Conservation (phyloP, 768 basidiomycete genomes). For the Postia placenta region DNA sequence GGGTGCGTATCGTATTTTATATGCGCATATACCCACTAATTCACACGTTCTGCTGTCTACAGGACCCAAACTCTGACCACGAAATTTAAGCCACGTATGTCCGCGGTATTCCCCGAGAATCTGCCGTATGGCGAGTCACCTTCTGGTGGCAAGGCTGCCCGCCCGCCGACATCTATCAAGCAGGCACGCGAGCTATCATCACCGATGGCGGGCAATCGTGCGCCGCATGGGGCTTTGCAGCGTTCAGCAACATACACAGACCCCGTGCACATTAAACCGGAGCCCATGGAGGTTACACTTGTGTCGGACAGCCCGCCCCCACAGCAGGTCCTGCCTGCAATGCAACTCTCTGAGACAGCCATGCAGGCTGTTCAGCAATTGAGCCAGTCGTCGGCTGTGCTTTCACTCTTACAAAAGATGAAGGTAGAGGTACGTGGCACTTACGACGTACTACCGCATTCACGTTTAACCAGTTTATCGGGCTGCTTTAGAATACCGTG, state of each 20-base stretch:
- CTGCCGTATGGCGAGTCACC: neutral
- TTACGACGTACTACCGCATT: no score
- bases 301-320: neutral
- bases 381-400: slow-evolving; percentile 14
- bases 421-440: neutral
- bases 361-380: slow-evolving; percentile 13
- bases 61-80: neutral
- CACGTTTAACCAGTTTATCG: no score
- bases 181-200: neutral
- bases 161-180: neutral
- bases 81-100: neutral
- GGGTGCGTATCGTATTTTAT: slow-evolving; percentile 10
- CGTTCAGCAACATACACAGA: slow-evolving; percentile 7
- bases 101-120: neutral
- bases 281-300: slow-evolving; percentile 4
- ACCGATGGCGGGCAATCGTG: neutral
- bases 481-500: no score
- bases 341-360: slow-evolving; percentile 6
- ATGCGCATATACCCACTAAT: neutral
- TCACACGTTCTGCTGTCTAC: no score
- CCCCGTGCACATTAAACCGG: slow-evolving; percentile 3
- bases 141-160: neutral
- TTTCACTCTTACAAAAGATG: slow-evolving; percentile 8
- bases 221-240: neutral
- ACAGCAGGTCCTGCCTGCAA: neutral